phyloP scores from a whole-genome alignment of 352 stramenopile genomes.

The Phytophthora hibernalis region DNA sequence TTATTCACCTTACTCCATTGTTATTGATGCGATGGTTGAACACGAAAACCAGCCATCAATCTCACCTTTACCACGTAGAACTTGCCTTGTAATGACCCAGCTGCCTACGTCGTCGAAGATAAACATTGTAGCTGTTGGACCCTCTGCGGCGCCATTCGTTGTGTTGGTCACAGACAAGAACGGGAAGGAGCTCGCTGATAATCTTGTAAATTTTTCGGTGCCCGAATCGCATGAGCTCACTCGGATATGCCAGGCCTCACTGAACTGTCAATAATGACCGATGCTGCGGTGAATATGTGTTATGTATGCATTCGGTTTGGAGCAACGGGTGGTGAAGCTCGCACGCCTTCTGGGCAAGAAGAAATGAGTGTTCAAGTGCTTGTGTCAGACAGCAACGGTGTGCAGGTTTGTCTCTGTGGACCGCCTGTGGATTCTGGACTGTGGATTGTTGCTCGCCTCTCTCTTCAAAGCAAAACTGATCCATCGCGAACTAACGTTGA shows the following conservation, averaged over 20 bases:
- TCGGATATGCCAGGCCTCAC: background rate
- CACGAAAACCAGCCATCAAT: background rate
- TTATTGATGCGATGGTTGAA: slow-evolving; percentile 28
- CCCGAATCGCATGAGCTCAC: slow-evolving; percentile 2
- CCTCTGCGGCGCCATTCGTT: background rate
- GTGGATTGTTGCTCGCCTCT: slow-evolving; percentile 50
- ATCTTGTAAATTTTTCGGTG: background rate
- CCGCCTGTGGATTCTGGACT: slow-evolving; percentile 16
- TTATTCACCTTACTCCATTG: slow-evolving; percentile 47
- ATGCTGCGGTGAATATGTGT: slow-evolving; percentile 5
- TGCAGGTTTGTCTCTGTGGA: slow-evolving; percentile 51
- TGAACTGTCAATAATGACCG: slow-evolving; percentile 12
- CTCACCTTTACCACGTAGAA: background rate
- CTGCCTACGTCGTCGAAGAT: slow-evolving; percentile 24
- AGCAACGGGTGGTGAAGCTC: background rate
- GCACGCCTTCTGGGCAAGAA: background rate
- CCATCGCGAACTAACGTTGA: slow-evolving; percentile 12
- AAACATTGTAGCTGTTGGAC: slow-evolving; percentile 16
- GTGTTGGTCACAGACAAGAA: slow-evolving; percentile 5
- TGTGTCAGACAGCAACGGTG: slow-evolving; percentile 36
- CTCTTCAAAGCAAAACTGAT: slow-evolving; percentile 4
- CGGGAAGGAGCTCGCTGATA: slow-evolving; percentile 8
- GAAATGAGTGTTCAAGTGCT: slow-evolving; percentile 41
- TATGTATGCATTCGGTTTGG: slow-evolving; percentile 33
- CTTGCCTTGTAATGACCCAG: slow-evolving; percentile 34